Percentiles rank a stretch among this genome's conserved stretches.
These are phyloP conservation scores for Puccinia novopanici DNA, from an alignment of 1,284 basidiomycete genomes.

Conservation along the genomic window DNA sequence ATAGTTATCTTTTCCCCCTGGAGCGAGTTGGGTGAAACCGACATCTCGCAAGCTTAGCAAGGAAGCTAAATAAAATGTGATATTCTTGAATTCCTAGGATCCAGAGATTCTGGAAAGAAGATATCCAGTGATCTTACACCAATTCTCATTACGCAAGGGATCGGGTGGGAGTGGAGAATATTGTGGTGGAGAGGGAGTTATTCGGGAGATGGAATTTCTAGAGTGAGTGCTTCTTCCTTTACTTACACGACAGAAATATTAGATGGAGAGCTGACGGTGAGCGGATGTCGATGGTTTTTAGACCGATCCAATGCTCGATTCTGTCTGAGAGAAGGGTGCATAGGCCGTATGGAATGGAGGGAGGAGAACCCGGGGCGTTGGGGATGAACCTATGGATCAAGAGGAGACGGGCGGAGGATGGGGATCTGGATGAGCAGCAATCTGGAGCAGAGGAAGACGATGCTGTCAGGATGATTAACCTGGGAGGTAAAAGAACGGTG, in stretches of 20 bases:
- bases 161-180: conserved; percentile 78
- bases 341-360: conserved; percentile 85
- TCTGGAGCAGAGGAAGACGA: conserved; percentile 56
- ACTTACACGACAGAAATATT: background rate
- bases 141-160: conserved; percentile 75
- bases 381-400: conserved; percentile 91
- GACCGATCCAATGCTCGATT: conserved; percentile 78
- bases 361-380: conserved; percentile 73
- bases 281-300: background rate
- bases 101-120: conserved; percentile 88
- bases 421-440: conserved; percentile 33
- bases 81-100: conserved; percentile 70
- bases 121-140: conserved; percentile 80
- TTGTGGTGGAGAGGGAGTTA: conserved; percentile 81
- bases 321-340: conserved; percentile 83
- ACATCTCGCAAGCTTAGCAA: background rate
- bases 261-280: background rate
- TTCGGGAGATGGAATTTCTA: conserved; percentile 83
- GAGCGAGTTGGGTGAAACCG: background rate
- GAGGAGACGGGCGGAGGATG: conserved; percentile 64
- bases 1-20: too few species aligned
- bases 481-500: conserved; percentile 87
- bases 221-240: conserved; percentile 60
- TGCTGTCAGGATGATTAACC: conserved; percentile 70
- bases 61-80: background rate